These are phyloP conservation scores for Komagataea norvegica DNA, from an alignment of 1,139 yeast genomes.

Conservation along the genomic window DNA sequence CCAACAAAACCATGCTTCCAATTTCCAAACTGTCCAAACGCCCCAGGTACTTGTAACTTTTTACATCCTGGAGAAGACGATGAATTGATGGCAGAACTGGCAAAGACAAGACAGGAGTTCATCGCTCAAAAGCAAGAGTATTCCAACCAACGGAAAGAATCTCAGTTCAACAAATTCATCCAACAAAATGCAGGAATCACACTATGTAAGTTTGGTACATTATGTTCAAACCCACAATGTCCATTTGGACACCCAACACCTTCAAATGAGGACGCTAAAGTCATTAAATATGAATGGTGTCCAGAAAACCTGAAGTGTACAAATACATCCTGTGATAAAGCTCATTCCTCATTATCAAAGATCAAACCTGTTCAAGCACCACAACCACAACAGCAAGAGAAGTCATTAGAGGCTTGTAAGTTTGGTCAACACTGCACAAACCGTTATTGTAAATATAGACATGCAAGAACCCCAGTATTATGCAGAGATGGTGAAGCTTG, in stretches of 20 bases:
- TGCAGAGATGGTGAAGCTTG: slow-evolving; percentile 83
- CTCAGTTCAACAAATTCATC: slow-evolving; percentile 23
- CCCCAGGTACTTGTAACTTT: slow-evolving; percentile 77
- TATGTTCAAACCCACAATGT: slow-evolving; percentile 73
- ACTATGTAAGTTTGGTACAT: slow-evolving; percentile 68
- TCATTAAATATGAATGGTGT: slow-evolving; percentile 72
- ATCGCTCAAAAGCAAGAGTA: slow-evolving; percentile 40
- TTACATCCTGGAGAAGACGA: slow-evolving; percentile 84
- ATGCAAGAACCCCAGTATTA: slow-evolving; percentile 64
- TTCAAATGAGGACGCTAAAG: slow-evolving; percentile 68
- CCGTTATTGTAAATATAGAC: slow-evolving; percentile 75
- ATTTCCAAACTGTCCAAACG: slow-evolving; percentile 76
- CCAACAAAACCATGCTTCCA: slow-evolving; percentile 72
- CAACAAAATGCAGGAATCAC: slow-evolving; percentile 42
- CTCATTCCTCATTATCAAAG: slow-evolving; percentile 68
- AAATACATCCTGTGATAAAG: slow-evolving; percentile 58
- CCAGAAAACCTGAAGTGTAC: slow-evolving; percentile 60
- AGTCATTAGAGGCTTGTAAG: slow-evolving; percentile 74
- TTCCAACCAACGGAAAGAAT: slow-evolving; percentile 26
- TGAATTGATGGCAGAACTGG: slow-evolving; percentile 60
- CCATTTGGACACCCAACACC: slow-evolving; percentile 93
- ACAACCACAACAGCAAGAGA: slow-evolving; percentile 35
- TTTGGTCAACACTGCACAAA: slow-evolving; percentile 74
- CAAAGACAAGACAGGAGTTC: slow-evolving; percentile 50
- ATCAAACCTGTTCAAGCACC: slow-evolving; percentile 29